These are phyloP conservation scores for Trametes pubescens DNA, from an alignment of 1,284 basidiomycete genomes.

Conservation along the genomic window DNA sequence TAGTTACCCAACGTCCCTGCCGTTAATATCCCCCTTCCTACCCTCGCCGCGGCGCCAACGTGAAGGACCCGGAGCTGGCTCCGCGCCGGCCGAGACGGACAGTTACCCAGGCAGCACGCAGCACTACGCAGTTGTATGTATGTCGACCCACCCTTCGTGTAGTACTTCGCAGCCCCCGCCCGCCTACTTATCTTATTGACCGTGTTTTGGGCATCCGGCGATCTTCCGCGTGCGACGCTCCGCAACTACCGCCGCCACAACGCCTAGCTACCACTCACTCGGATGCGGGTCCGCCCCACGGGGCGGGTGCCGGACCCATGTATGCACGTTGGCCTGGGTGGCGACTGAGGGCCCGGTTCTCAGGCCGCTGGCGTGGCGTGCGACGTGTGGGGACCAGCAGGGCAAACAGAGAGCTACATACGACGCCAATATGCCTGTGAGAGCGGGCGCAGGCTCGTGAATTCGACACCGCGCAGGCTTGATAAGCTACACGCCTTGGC, in stretches of 20 bases:
- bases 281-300: background rate
- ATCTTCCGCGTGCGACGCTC: background rate
- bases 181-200: constrained; percentile 10
- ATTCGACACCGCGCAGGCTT: background rate
- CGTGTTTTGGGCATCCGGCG: background rate
- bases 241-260: background rate
- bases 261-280: background rate
- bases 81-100: constrained; percentile 24
- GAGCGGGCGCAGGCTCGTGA: background rate
- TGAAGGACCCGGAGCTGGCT: constrained; percentile 27
- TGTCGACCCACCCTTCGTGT: constrained; percentile 23
- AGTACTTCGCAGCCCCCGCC: constrained; percentile 15
- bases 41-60: background rate
- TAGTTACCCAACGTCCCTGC: constrained; percentile 11
- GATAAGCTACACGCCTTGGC: constrained; percentile 1
- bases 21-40: constrained; percentile 13
- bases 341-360: background rate
- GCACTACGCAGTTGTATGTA: constrained; percentile 30
- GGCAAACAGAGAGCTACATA: constrained; percentile 15
- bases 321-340: background rate
- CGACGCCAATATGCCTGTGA: constrained; percentile 13
- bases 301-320: constrained; percentile 2
- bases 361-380: background rate
- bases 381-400: background rate
- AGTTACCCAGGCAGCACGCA: constrained; percentile 3